phyloP scores from a whole-genome alignment of 2,329 filamentous ascomycete genomes.

The Colletotrichum endophyticum region DNA sequence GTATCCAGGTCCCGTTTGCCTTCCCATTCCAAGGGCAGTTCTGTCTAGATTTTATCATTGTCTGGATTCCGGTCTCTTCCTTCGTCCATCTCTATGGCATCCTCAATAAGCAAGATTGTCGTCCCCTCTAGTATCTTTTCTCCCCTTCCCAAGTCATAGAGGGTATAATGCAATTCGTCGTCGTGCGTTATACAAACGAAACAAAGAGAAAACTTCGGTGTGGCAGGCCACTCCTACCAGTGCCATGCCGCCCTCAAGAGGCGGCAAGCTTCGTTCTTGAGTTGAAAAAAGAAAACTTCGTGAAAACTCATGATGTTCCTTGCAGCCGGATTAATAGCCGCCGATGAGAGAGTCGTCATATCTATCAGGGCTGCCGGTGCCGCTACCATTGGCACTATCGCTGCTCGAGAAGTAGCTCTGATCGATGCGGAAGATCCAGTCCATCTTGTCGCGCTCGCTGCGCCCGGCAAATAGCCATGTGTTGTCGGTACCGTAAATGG shows the following conservation, averaged over 20 bases:
- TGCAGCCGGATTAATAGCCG: background rate
- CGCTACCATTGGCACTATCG: conserved; percentile 44
- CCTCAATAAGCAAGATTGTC: background rate
- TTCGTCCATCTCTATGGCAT: background rate
- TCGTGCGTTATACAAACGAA: conserved; percentile 19
- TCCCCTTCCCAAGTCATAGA: conserved; percentile 12
- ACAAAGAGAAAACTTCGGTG: conserved; percentile 16
- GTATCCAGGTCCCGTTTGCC: background rate
- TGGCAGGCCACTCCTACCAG: background rate
- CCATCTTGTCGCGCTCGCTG: conserved; percentile 89
- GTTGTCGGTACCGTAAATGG: conserved; percentile 91
- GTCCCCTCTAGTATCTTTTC: background rate
- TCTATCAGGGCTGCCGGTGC: conserved; percentile 38
- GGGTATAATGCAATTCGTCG: conserved; percentile 20
- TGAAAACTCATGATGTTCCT: background rate
- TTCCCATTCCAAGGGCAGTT: conserved; percentile 1
- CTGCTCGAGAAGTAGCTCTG: conserved; percentile 68
- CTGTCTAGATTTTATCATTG: conserved; percentile 17
- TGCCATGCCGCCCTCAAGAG: background rate
- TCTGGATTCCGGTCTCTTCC: background rate
- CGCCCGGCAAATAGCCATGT: conserved; percentile 93
- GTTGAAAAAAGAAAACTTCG: background rate
- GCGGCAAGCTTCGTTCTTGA: background rate
- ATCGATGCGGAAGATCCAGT: conserved; percentile 96
- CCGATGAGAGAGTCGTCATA: conserved; percentile 18